Evolutionary conservation across 164 flowering plant species (phyloP), one percentile per base, ranked within the genome.

Genomic region (Saururus chinensis): DNA sequence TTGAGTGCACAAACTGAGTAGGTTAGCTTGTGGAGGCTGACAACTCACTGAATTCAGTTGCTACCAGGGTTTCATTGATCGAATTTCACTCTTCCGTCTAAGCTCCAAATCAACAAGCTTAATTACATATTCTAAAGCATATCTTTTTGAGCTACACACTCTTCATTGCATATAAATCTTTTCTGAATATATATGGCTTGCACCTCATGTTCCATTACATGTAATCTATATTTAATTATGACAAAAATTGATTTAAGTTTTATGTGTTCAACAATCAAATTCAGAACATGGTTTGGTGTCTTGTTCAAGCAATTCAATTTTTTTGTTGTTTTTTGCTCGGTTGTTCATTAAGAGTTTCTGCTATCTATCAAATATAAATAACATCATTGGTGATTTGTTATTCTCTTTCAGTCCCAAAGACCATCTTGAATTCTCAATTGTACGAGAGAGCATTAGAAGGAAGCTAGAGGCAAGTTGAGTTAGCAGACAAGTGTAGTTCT

Each of bases 371-470:
- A 14, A 30, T 6, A 30, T 23, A 0, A 9, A 19, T 20, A 20
- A 19, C 56, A 5, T 19, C 56, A 11, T 12, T 42, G 17, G 9
- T 14, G 14, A 19, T 52, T 13, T 64, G 19, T 57, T 68, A 23
- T 41, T 68, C 25, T 20, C 74, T 71, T 74, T 76, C 81, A 93
- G 99, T 75, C 79, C 88, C 16, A 93, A 93, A 74, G 96, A 89
- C 55, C 75, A 88, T 66, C 86, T 82, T 51, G 99, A 93, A 77
- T 93, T 93, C 70, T 73, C 88, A 23, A 89, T 93, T 24, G 99
- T 93, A 25, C 77, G 95, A 63, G 95, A 90, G 49, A 78, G 77
- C 82, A 88, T 93, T 71, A 78, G 79, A 73, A 79, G 71, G 69
- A 93, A 84, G 68, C 68, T 93, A 59, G 88, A 88, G 92, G 98